phyloP scores from a whole-genome alignment of 768 basidiomycete species.

The Phlegmacium glaucopus region DNA sequence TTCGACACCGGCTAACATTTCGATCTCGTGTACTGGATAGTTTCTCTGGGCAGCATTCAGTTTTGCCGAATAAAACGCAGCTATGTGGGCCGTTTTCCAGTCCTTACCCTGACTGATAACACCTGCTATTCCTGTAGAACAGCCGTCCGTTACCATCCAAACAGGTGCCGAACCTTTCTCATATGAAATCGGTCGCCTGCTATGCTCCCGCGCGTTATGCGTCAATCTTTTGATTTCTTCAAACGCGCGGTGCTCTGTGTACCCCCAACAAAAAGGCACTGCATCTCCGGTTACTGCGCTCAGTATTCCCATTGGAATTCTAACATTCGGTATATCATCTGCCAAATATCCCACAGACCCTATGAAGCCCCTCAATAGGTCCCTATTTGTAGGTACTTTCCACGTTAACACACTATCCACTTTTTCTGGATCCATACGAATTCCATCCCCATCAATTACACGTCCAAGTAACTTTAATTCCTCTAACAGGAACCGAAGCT shows the following conservation, averaged over 20 bases:
- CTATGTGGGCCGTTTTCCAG: constrained; percentile 19
- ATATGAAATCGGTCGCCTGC: too few species aligned
- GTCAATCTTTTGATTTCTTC: constrained; percentile 30
- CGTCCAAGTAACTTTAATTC: too few species aligned
- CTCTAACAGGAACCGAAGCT: too few species aligned
- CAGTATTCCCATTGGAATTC: constrained; percentile 34
- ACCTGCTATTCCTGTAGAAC: constrained; percentile 21
- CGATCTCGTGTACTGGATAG: constrained; percentile 36
- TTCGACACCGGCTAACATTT: constrained; percentile 33
- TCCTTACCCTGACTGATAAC: constrained; percentile 18
- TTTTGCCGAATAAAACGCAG: constrained; percentile 33
- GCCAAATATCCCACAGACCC: constrained; percentile 22
- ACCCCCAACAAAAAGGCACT: constrained; percentile 19
- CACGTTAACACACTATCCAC: too few species aligned
- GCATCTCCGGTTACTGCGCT: constrained; percentile 16
- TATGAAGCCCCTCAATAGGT: constrained; percentile 28
- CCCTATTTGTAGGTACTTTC: constrained; percentile 27
- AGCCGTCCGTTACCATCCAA: constrained; percentile 27
- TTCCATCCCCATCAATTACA: too few species aligned
- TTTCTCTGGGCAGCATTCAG: constrained; percentile 32
- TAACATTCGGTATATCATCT: constrained; percentile 22
- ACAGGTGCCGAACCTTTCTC: constrained; percentile 14
- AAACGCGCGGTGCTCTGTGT: constrained; percentile 27
- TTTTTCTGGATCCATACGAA: too few species aligned
- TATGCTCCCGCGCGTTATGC: too few species aligned